These are phyloP conservation scores for Tolypocladium pustulatum DNA, from an alignment of 2,329 filamentous ascomycete species.

Conservation along the genomic window DNA sequence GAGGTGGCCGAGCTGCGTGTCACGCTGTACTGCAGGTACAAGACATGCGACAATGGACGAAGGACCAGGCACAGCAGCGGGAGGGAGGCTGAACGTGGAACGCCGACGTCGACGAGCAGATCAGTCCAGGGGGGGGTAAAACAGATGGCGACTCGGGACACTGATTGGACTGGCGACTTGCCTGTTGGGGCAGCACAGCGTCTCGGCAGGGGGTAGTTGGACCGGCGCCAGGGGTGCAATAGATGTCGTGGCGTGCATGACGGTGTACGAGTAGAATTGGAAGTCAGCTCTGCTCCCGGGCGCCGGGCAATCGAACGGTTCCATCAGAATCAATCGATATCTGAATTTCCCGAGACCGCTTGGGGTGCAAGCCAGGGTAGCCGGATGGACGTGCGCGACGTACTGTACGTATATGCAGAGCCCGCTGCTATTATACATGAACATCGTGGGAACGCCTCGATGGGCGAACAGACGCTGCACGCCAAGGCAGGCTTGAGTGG, in stretches of 20 bases:
- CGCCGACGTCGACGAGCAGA: not conserved
- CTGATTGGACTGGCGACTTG: conserved; percentile 1
- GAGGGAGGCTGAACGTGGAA: not conserved
- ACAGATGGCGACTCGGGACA: not conserved
- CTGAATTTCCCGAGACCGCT: not conserved
- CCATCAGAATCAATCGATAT: not conserved
- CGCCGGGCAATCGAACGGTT: not conserved
- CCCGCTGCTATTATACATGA: not conserved
- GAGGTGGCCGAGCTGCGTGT: not conserved
- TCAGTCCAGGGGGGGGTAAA: not conserved
- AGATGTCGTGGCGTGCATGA: not conserved
- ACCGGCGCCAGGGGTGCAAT: not conserved
- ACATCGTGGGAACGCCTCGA: not conserved
- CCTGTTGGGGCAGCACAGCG: not conserved
- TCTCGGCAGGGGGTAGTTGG: not conserved
- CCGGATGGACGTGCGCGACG: not conserved
- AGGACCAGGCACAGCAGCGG: not conserved
- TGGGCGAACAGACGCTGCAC: not conserved
- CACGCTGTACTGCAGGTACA: not conserved
- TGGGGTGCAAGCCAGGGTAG: not conserved
- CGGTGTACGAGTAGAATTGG: not conserved
- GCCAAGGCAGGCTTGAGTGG: not conserved
- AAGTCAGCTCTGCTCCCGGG: not conserved
- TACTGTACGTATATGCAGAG: not conserved
- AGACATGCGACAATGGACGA: not conserved